Conservation (phyloP, 176 grass and related monocot species). For the Oryza coarctata region DNA sequence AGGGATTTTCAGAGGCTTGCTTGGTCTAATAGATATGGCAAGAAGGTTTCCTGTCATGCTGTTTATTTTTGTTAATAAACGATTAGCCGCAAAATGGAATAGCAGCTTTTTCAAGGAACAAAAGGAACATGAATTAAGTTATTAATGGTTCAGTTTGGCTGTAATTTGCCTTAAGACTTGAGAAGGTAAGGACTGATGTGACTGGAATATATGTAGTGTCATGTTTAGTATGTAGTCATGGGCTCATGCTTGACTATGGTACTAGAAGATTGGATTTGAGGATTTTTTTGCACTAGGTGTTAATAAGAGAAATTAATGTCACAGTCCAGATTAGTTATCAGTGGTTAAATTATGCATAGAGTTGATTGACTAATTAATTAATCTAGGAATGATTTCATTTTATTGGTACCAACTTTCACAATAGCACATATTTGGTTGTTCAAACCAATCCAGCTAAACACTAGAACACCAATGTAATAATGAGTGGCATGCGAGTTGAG, state of each 20-base stretch:
- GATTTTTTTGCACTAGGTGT: conserved; percentile 10
- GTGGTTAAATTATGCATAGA: conserved; percentile 15
- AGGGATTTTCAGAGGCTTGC: neutral
- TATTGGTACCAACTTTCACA: neutral
- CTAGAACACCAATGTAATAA: neutral
- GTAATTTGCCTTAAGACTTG: neutral
- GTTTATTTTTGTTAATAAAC: neutral
- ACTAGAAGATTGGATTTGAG: conserved; percentile 5
- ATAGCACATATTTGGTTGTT: neutral
- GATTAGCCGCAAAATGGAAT: neutral
- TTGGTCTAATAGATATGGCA: conserved; percentile 3
- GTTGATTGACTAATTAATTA: neutral
- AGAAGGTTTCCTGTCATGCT: neutral
- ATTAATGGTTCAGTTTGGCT: neutral
- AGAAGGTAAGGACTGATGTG: neutral
- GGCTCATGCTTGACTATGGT: conserved; percentile 12
- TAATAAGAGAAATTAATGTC: neutral
- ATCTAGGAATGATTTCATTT: neutral
- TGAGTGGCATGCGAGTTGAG: neutral
- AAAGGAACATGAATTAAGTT: conserved; percentile 11
- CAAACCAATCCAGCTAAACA: neutral
- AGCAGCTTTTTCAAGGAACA: neutral
- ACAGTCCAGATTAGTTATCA: neutral
- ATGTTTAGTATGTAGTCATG: conserved; percentile 8
- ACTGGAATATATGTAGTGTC: neutral